Base-by-base conservation (phyloP, 768 basidiomycete species). In the Porphyrellus cyaneotinctus region DNA sequence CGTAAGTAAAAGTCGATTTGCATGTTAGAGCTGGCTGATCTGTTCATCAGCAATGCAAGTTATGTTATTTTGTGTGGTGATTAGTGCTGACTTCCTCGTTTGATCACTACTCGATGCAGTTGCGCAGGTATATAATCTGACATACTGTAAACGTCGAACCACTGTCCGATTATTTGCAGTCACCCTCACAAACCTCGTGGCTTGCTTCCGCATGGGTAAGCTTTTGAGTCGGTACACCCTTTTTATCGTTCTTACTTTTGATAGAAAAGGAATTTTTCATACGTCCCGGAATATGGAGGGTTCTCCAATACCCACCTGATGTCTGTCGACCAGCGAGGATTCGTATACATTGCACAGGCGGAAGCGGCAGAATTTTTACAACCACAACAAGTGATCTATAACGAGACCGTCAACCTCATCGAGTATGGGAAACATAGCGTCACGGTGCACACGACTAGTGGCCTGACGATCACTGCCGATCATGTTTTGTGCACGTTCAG, bases 401-500 rank as follows among this genome's bases (percentile, higher is more conserved):
- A 81, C 57, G 62, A 82, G 12, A 78, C 74, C 4, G 79, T 87
- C 43, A 68, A 66, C 32, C 64, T 58, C 6, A 75, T 87, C 53
- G 61, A 70, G 11, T 77, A 84, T 57, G 74, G 73, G 6, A 56
- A 59, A n/a, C 53, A 70, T 18, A 70, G 76, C 3, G 82, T 82
- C 15, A 68, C 64, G 1, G 77, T 88, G 30, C 71, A 71, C 15
- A 70, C 84, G 26, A 56, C 66, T 2, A 68, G 75, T 51, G 82
- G 80, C 1, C 54, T 66, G 30, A 67, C 37, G 2, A 59, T 86
- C 22, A 70, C 65, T 14, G 83, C 76, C 14, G 78, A 85, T 47
- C 81, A 84, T 62, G 83, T 78, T 4, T 61, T 88, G 26, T 80
- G 79, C 56, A 87, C 86, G 0, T 87, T 87, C 68, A 86, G 84